Evolutionary conservation across 2,329 filamentous ascomycete species (phyloP).

Genomic region (Fusarium keratoplasticum): DNA sequence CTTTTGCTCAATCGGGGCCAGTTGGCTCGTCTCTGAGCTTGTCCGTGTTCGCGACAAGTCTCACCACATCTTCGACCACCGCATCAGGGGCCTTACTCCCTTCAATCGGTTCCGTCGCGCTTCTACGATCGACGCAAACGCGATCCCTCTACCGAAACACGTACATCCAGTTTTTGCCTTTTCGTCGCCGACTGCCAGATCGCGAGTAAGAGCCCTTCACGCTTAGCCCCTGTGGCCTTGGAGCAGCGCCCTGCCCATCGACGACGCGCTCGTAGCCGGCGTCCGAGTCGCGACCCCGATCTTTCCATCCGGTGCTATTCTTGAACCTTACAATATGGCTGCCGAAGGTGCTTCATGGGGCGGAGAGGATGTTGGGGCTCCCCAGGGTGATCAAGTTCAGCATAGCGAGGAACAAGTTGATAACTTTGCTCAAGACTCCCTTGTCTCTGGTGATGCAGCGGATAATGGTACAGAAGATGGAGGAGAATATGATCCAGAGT

Average conservation of each 20-base stretch:
- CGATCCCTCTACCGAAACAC: neutral
- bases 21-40: constrained; percentile 32
- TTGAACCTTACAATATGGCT: constrained; percentile 47
- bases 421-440: constrained; percentile 60
- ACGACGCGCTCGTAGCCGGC: constrained; percentile 25
- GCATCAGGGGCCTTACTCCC: constrained; percentile 15
- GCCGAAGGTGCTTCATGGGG: constrained; percentile 61
- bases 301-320: constrained; percentile 1
- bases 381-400: constrained; percentile 67
- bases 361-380: constrained; percentile 65
- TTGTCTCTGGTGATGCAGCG: constrained; percentile 62
- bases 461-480: constrained; percentile 63
- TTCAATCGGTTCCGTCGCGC: constrained; percentile 5
- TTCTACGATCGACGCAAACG: constrained; percentile 7
- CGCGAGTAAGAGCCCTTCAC: constrained; percentile 11
- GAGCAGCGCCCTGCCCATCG: neutral
- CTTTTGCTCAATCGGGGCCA: constrained; percentile 13
- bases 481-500: constrained; percentile 70
- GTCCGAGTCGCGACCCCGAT: constrained; percentile 18
- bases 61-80: constrained; percentile 16
- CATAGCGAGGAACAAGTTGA: constrained; percentile 67
- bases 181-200: neutral
- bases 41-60: constrained; percentile 32
- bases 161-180: neutral
- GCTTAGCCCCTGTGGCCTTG: constrained; percentile 8